Base-by-base conservation (phyloP, 345 rosid species). In the Brassica carinata region DNA sequence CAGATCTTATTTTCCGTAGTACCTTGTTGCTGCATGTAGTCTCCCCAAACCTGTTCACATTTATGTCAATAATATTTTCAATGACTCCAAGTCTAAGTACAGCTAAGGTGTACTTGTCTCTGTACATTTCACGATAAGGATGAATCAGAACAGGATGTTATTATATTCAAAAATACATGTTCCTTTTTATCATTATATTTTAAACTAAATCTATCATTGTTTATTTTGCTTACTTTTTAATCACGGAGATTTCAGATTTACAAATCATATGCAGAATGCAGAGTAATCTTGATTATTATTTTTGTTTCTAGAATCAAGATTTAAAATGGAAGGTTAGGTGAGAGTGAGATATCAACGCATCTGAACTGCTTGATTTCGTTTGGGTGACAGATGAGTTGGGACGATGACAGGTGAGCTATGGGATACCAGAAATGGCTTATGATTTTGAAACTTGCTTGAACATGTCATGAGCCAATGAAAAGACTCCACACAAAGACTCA, bases 91-190 rank as follows among this genome's bases (percentile, higher is more conserved):
- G 72, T 81, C 51, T 63, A 66, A 45, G 77, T 81, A 76, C 77
- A 81, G 70, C 81, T 77, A 77, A 45, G 66, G 17, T 81, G 81
- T 77, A 81, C 81, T 72, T 77, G 81, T 81, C 69, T 81, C 27
- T 65, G 64, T 75, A 76, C 73, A 65, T 55, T 73, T 80, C 57
- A 74, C 59, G 79, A 74, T 68, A 70, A 55, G 38, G 59, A 64
- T 27, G 67, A 75, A 75, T 76, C 73, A 70, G 13, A 14, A 36
- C 31, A 36, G 17, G 2, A 73, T 18, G 55, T 38, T 63, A 63
- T 64, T 69, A 63, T 68, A 64, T 75, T 64, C 72, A 36, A 69
- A 64, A 10, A 8, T 53, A n/a, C 58, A 53, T 53, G 8, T n/a
- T 53, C 19, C 18, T 53, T 53, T 53, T 40, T 51, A 4, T 5